Base-by-base conservation (phyloP, 2,329 filamentous ascomycete species). In the Beauveria sp. region DNA sequence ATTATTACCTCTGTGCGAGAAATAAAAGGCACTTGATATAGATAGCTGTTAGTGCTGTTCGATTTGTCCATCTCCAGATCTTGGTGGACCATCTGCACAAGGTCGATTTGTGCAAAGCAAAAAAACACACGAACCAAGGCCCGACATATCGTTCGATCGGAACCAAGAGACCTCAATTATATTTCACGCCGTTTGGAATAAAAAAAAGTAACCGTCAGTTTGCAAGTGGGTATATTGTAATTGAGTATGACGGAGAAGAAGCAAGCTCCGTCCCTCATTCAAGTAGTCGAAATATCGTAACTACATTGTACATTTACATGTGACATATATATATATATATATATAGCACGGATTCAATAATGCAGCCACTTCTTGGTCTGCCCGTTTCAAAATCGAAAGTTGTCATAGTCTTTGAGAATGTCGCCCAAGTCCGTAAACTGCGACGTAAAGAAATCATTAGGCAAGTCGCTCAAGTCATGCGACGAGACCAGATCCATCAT, bases 371-470 rank as follows among this genome's bases (percentile, higher is more conserved):
- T 30, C 24, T 44, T 5, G 3, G 5, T 12, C 14, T 41, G 34
- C 34, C 12, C 34, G 2, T 28, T 22, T 61, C 24, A 61, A 30
- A 61, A 61, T 8, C 59, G 52, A 55, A 61, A 61, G 7, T 61
- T 61, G 37, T 61, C 52, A 16, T 56, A 55, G 26, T 61, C 59
- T 14, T 61, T 61, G 24, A 61, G 44, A 55, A 61, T 61, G n/a
- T 61, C 59, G 6, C 59, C 46, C 9, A 61, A 26, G 20, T 61
- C 59, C 3, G 59, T 47, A 56, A 61, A 61, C 46, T 61, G 59
- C 9, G 59, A 55, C 2, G 59, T 56, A 40, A 61, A 61, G 20
- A 61, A 61, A 41, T 61, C 53, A 37, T 56, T 61, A 2, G 59
- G 59, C 24, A 61, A 16, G n/a, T 61, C 59, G 14, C 34, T 43